Base-by-base conservation (phyloP, 495 filamentous ascomycete genomes). In the Hypoxylon lenormandii region DNA sequence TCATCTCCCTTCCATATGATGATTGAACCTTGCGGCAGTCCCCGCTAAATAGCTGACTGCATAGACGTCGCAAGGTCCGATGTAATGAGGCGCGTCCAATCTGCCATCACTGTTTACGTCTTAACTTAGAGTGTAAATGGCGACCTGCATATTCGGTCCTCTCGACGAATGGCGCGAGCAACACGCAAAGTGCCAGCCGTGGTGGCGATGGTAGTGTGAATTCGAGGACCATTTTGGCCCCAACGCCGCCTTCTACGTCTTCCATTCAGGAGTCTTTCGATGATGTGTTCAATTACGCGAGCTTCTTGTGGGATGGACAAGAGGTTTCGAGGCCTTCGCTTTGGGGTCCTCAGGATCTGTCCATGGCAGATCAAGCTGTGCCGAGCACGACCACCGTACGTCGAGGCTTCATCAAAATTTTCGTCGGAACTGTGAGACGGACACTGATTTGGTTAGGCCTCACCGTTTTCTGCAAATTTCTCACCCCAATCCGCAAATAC, bases 41-140 rank as follows among this genome's bases (percentile, higher is more conserved):
- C 54, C 28, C 61, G 43, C 45, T 60, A 33, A 66, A 62, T 19
- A 33, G n/a, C 13, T 37, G 16, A 38, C n/a, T 47, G 28, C 26
- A 12, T 36, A 73, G 72, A 21, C 64, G 64, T 26, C 60, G 70
- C 28, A 77, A 77, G 60, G 75, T 76, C 10, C 69, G 68, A 37
- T 82, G 78, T 68, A 73, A 80, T 71, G 80, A 81, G 66, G 73
- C 74, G 15, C 74, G 70, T 33, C 78, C 79, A n/a, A 63, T 74
- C 28, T 80, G 80, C 26, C 68, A 65, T 10, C 77, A 80, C 60
- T 80, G 79, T 64, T 69, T 75, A 37, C 69, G 80, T 3, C 59
- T 80, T 13, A 74, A 74, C 46, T 19, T 76, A 22, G 65, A 74
- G 46, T 76, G 72, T 64, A 72, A 42, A 45, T 74, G 73, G 69